Evolutionary conservation across 306 rosid species (phyloP), one percentile per base, ranked within the genome.

Genomic region (Cucumis cinereus): DNA sequence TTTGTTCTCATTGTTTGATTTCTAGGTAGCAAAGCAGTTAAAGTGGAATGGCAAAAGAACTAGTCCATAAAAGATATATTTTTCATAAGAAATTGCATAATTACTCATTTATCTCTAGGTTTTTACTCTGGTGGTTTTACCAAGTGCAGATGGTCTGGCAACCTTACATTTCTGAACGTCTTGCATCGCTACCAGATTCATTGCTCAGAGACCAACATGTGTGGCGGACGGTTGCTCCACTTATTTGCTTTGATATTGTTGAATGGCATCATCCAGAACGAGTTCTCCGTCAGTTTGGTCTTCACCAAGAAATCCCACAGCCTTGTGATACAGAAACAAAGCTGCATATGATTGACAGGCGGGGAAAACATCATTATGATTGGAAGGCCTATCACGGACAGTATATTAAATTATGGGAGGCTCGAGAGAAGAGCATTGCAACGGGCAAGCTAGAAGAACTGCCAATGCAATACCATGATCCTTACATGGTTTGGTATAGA

Each of bases 221-320:
- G 53, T 78, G 81, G 81, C 77, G 6, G 56, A 55, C 77, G 43
- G 20, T 78, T 41, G 68, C 77, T 14, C 81, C 71, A 15, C 70
- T 78, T 3, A 57, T 78, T 26, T 78, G 77, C 61, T 78, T 78
- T 56, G 81, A 69, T 43, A 70, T 56, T 12, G 77, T 78, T 12
- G 81, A 78, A 61, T 78, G 81, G 81, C 81, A 69, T 56, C 77
- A 30, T 69, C 81, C 81, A 24, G 81, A 78, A 56, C 57, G 81
- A 26, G 81, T 78, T 55, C 64, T 78, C 58, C 81, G 77, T 19
- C 81, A 78, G 26, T 78, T 78, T 56, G 81, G 81, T 10, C 76
- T 78, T 47, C 69, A 33, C 41, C 81, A 78, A 59, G 76, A 50
- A 23, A 69, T 78, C 43, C 81, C 77, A 20, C n/a, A 22, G 19